Base-by-base conservation (phyloP, 306 rosid genomes). In the Gillenia trifoliata region DNA sequence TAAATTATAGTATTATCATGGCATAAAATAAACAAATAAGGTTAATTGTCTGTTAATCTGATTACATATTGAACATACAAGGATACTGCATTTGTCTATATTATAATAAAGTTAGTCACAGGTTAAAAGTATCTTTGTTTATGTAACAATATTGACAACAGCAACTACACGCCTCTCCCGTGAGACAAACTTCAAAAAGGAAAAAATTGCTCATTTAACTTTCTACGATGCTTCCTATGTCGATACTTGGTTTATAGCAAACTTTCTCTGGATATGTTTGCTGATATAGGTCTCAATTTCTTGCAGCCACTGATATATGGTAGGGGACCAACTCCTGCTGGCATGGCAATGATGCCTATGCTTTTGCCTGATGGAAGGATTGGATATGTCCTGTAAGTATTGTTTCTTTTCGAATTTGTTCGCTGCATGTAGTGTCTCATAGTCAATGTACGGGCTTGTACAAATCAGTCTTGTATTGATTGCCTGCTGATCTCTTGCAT, bases 271-370 rank as follows among this genome's bases (percentile, higher is more conserved):
- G 69, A 8, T 49, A 16, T 56, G 25, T 36, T 74, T 69, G 66
- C 88, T 79, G 67, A 84, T 70, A 62, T 74, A 60, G 71, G 70
- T 75, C 54, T 69, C 64, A 70, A 59, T 80, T 78, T 64, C 75
- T 62, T 88, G 89, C 83, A 91, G 96, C 93, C 96, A 29, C 73
- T 86, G 41, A 84, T 85, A 74, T 87, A 85, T 50, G 96, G 93
- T 50, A 31, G 84, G 20, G 96, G 96, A 60, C 83, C 85, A 49
- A 68, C 82, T 36, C 86, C 89, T 70, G 82, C 90, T 63, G 89
- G 90, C 66, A 85, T 83, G 90, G 74, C 85, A 34, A 87, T 88
- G 96, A 85, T 82, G 89, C 93, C 93, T 56, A 87, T 88, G 91
- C 86, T 87, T 73, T 82, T 88, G 43, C 91, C 93, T 0, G 91